Evolutionary conservation across 495 filamentous ascomycete genomes (phyloP), one percentile per base, ranked within the genome.

Genomic region (Aspergillus baeticus): DNA sequence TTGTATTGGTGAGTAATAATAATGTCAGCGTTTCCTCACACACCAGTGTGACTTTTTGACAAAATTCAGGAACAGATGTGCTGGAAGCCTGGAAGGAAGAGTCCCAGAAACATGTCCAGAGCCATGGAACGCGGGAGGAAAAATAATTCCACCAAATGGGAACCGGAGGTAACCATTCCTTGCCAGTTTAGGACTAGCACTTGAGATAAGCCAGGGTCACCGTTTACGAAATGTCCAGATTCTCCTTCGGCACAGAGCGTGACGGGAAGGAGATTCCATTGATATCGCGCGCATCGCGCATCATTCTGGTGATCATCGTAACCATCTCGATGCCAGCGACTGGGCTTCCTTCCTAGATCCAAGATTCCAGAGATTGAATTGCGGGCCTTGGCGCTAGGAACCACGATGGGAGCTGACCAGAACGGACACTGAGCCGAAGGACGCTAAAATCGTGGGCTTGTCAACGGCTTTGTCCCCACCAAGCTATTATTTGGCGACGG

Each of bases 401-500:
- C 57, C 22, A n/a, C 21, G 22, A 17, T 45, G 21, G 22, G 15
- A 31, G 21, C 8, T 42, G 38, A 58, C 50, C 44, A 48, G 51
- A 50, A 58, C 53, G 47, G 62, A 47, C 55, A 37, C 35, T 62
- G 58, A 55, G 55, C 64, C 58, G 61, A 67, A 37, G 50, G 54
- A 55, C 58, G 54, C 59, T 63, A 61, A 61, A 62, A 50, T 51
- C 22, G 44, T 51, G 52, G 36, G 42, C 42, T 45, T 57, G 57
- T 60, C 36, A 63, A 63, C 52, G 56, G 51, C 51, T 44, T 11
- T 6, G 17, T 43, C 8, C 39, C 55, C 14, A 20, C 14, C 6
- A 4, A 15, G 4, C 5, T 5, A 11, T 31, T 36, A 58, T 47
- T 48, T 44, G 37, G 22, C 18, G 46, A 49, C 33, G 46, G 46